A percentile compares a stretch with the other conserved stretches of the same genome.
Conservation (phyloP, 23 red algal genomes). For the Chondrus crispus region DNA sequence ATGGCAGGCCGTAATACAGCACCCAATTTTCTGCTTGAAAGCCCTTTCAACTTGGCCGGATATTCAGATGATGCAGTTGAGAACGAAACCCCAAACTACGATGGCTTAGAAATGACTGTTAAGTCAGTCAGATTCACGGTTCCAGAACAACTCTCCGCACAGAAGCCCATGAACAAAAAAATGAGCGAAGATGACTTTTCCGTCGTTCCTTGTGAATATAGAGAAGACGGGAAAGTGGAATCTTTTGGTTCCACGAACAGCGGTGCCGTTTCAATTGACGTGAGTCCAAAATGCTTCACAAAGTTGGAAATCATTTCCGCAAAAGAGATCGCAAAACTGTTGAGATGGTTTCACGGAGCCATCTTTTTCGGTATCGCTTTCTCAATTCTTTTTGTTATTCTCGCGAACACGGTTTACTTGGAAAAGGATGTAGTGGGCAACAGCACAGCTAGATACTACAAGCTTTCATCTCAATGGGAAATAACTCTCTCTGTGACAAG, state of each 20-base stretch:
- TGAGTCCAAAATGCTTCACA: constrained; percentile 41
- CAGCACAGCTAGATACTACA: constrained; percentile 43
- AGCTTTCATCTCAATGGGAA: constrained; percentile 25
- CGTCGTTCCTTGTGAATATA: constrained; percentile 24
- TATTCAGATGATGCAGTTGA: not conserved
- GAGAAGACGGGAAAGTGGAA: not conserved
- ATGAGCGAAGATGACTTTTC: constrained; percentile 28
- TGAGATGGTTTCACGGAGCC: constrained; percentile 47
- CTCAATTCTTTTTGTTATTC: constrained; percentile 50
- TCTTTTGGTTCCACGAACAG: constrained; percentile 26
- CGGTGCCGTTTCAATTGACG: constrained; percentile 50
- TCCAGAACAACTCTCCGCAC: not conserved
- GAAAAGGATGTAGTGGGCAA: not conserved
- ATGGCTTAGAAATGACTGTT: not conserved
- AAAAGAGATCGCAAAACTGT: constrained; percentile 33
- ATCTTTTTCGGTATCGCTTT: constrained; percentile 54
- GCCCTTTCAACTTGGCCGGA: not conserved
- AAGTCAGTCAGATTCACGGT: constrained; percentile 33
- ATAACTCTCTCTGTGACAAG: constrained; percentile 34
- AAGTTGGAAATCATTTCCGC: constrained; percentile 65
- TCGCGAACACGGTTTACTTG: constrained; percentile 61
- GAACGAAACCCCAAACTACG: not conserved
- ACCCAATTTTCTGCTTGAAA: no score
- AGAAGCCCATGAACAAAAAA: not conserved
- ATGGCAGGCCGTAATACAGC: no score